Conservation (phyloP, 768 basidiomycete species). For the Boletus subcaerulescens region DNA sequence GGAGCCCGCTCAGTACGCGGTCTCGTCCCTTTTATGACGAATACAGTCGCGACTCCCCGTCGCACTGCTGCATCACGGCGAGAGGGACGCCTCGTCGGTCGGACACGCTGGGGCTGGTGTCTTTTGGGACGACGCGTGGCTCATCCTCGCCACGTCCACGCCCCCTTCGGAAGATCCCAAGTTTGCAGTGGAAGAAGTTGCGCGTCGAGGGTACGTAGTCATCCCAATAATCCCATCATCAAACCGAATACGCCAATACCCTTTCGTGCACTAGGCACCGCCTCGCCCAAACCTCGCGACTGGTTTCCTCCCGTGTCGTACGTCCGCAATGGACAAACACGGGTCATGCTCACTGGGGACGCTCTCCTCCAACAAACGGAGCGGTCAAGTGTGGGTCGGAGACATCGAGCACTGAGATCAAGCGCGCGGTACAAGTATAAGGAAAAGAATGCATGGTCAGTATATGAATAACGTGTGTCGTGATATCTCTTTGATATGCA, state of each 20-base stretch:
- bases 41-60: constrained; percentile 3
- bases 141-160: not conserved
- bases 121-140: constrained; percentile 42
- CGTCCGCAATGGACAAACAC: constrained; percentile 20
- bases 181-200: constrained; percentile 29
- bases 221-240: not conserved
- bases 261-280: not conserved
- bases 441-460: too few species aligned
- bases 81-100: constrained; percentile 32
- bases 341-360: constrained; percentile 38
- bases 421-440: too few species aligned
- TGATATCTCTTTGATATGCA: too few species aligned
- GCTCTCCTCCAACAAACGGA: constrained; percentile 38
- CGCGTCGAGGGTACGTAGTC: constrained; percentile 2
- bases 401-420: too few species aligned
- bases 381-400: constrained; percentile 27
- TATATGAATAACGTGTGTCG: too few species aligned
- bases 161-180: not conserved
- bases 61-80: constrained; percentile 38
- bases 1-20: constrained; percentile 36
- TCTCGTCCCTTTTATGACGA: constrained; percentile 23
- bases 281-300: constrained; percentile 35
- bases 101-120: constrained; percentile 40
- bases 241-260: too few species aligned
- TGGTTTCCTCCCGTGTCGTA: constrained; percentile 41